These are phyloP conservation scores for Vitis hybrid DNA, from an alignment of 177 flowering plant genomes.

Conservation along the genomic window DNA sequence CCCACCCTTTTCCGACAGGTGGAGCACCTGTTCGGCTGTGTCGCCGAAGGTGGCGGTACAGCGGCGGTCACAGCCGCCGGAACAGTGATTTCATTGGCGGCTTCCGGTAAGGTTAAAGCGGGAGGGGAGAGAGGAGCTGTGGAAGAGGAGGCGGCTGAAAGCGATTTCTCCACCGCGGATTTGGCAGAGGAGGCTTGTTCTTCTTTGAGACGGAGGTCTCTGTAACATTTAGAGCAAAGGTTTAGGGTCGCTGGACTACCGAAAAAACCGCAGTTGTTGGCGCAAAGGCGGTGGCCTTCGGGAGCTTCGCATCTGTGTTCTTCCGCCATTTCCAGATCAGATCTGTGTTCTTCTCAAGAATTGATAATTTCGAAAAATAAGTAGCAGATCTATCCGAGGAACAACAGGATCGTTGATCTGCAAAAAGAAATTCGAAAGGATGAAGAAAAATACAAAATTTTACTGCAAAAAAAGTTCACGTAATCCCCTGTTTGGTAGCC, in stretches of 20 bases:
- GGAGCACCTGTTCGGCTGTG: constrained; percentile 43
- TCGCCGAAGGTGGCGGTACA: background rate
- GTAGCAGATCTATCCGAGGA: background rate
- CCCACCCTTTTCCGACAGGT: constrained; percentile 55
- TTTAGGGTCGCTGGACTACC: constrained; percentile 63
- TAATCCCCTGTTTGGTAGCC: too few species aligned
- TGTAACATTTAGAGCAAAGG: constrained; percentile 73
- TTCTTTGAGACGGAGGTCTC: constrained; percentile 49
- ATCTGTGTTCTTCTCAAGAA: too few species aligned
- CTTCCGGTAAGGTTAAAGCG: constrained; percentile 15
- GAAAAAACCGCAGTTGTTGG: constrained; percentile 76
- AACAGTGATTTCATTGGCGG: background rate
- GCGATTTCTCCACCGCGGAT: constrained; percentile 34
- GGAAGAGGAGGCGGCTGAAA: constrained; percentile 15
- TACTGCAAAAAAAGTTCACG: too few species aligned
- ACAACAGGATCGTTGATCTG: background rate
- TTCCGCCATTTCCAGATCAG: constrained; percentile 49
- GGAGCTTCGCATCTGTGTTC: constrained; percentile 62
- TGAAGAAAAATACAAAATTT: too few species aligned
- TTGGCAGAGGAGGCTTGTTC: constrained; percentile 50
- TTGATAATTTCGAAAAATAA: too few species aligned
- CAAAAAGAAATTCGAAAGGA: too few species aligned
- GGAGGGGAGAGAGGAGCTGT: constrained; percentile 9
- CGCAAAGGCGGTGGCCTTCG: constrained; percentile 67
- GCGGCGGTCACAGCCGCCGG: background rate